These are phyloP conservation scores for Lichtheimia ornata DNA, from an alignment of 371 early-diverging fungal species.

Conservation along the genomic window DNA sequence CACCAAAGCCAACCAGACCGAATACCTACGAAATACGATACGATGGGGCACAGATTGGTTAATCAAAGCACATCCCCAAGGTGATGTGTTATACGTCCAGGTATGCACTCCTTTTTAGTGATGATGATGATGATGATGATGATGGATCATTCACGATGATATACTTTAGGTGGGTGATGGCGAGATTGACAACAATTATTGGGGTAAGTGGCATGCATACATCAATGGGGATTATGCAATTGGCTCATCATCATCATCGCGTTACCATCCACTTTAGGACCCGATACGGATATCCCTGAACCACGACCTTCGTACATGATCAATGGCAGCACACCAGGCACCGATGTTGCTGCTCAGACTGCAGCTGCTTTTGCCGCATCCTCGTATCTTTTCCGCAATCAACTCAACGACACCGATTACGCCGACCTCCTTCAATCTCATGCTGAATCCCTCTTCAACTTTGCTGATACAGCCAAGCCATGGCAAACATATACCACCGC, in stretches of 20 bases:
- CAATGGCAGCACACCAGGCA: slow-evolving; percentile 39
- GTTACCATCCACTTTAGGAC: slow-evolving; percentile 10
- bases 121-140: background rate
- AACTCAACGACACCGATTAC: slow-evolving; percentile 55
- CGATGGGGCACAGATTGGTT: slow-evolving; percentile 70
- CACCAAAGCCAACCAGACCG: slow-evolving; percentile 40
- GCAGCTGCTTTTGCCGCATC: slow-evolving; percentile 56
- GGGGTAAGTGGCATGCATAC: slow-evolving; percentile 18
- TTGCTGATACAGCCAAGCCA: slow-evolving; percentile 56
- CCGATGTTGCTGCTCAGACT: slow-evolving; percentile 48
- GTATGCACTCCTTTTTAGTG: slow-evolving; percentile 14
- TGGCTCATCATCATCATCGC: background rate
- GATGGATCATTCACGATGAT: background rate
- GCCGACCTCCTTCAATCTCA: slow-evolving; percentile 27
- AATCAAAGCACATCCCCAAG: slow-evolving; percentile 59
- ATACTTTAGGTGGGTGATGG: slow-evolving; percentile 25
- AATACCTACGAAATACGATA: slow-evolving; percentile 44
- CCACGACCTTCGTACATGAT: slow-evolving; percentile 47
- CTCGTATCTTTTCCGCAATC: slow-evolving; percentile 46
- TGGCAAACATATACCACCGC: slow-evolving; percentile 52
- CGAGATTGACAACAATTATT: slow-evolving; percentile 32
- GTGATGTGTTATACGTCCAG: slow-evolving; percentile 44
- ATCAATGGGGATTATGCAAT: background rate
- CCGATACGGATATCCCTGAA: slow-evolving; percentile 36
- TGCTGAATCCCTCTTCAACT: slow-evolving; percentile 43